Conservation (phyloP, 2,329 filamentous ascomycete genomes). For the Exophiala dermatitidis region DNA sequence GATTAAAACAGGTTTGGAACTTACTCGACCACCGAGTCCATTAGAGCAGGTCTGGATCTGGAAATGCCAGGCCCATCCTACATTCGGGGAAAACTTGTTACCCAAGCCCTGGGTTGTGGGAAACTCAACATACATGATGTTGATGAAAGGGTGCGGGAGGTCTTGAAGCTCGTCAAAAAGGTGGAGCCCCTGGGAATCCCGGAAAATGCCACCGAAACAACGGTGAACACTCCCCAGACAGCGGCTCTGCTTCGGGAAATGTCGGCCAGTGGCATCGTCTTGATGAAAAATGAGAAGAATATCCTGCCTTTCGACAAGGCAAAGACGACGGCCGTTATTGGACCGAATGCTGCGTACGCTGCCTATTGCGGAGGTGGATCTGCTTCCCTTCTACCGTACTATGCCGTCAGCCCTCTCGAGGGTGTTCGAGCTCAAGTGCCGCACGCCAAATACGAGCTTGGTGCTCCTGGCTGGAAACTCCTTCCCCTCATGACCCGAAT, state of each 20-base stretch:
- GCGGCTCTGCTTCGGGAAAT: slow-evolving; percentile 57
- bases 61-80: slow-evolving; percentile 44
- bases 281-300: slow-evolving; percentile 63
- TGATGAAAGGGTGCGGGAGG: slow-evolving; percentile 51
- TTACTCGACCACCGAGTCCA: slow-evolving; percentile 40
- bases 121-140: slow-evolving; percentile 51
- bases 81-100: slow-evolving; percentile 37
- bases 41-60: slow-evolving; percentile 42
- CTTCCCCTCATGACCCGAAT: slow-evolving; percentile 52
- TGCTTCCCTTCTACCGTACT: slow-evolving; percentile 46
- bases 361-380: slow-evolving; percentile 57
- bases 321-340: slow-evolving; percentile 47
- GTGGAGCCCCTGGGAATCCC: slow-evolving; percentile 48
- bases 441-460: slow-evolving; percentile 48
- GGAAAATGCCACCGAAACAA: slow-evolving; percentile 49
- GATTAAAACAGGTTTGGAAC: slow-evolving; percentile 36
- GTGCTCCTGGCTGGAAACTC: slow-evolving; percentile 58
- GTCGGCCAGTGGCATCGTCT: slow-evolving; percentile 62
- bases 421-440: slow-evolving; percentile 36
- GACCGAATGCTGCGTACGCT: slow-evolving; percentile 46
- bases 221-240: slow-evolving; percentile 54
- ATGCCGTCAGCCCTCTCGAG: slow-evolving; percentile 40
- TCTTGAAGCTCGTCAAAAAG: slow-evolving; percentile 55
- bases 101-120: slow-evolving; percentile 45
- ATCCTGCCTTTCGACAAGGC: slow-evolving; percentile 51